phyloP scores from a whole-genome alignment of 371 early-diverging fungal genomes.

The Mucor ambiguus region DNA sequence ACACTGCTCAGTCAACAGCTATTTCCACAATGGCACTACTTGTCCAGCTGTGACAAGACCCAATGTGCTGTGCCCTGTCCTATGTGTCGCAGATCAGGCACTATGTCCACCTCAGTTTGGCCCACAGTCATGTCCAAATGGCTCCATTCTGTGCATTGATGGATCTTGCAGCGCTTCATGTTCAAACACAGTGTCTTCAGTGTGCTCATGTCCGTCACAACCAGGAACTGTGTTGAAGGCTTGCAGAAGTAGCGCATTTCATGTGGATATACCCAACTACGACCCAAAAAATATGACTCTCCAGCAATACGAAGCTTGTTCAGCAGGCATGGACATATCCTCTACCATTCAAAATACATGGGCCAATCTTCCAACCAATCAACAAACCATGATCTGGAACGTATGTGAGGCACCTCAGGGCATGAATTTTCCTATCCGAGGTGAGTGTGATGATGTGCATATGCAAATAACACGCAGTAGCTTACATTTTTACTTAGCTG shows the following conservation, averaged over 20 bases:
- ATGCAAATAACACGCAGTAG: neutral
- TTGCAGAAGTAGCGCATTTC: constrained; percentile 11
- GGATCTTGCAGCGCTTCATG: constrained; percentile 29
- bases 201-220: constrained; percentile 27
- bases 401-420: constrained; percentile 38
- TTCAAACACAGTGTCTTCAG: neutral
- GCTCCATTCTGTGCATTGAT: constrained; percentile 24
- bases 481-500: constrained; percentile 13
- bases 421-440: constrained; percentile 33
- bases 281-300: constrained; percentile 38
- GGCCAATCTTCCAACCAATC: constrained; percentile 11
- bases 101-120: constrained; percentile 24
- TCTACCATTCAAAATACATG: constrained; percentile 28
- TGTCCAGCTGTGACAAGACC: constrained; percentile 31
- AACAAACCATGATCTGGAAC: constrained; percentile 32
- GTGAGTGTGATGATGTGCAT: constrained; percentile 6
- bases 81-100: constrained; percentile 24
- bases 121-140: constrained; percentile 19
- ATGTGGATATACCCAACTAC: constrained; percentile 25
- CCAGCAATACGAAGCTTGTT: constrained; percentile 45
- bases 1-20: constrained; percentile 22
- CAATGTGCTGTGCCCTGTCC: constrained; percentile 28
- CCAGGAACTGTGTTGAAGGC: constrained; percentile 13
- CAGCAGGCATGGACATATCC: constrained; percentile 23
- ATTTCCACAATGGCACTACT: constrained; percentile 33